Percentiles rank a stretch among this genome's conserved stretches.
Conservation (phyloP, 129 eudicot genomes). For the Pittosporum tobira region DNA sequence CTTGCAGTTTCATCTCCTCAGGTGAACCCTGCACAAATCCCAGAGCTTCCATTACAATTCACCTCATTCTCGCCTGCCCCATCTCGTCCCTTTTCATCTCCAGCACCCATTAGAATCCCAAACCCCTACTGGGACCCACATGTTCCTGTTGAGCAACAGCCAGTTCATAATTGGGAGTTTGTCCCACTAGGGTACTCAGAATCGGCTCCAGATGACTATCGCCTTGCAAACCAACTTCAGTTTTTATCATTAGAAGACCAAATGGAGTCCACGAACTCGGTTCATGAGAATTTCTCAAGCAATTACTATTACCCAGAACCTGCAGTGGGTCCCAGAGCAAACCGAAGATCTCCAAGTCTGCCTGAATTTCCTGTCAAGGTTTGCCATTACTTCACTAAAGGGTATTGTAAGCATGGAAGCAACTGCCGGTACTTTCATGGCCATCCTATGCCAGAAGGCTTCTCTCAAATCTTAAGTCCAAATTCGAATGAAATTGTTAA, state of each 20-base stretch:
- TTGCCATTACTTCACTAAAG: constrained; percentile 48
- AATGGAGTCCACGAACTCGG: constrained; percentile 19
- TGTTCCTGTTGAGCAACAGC: constrained; percentile 13
- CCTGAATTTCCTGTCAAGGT: constrained; percentile 56
- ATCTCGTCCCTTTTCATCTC: constrained; percentile 21
- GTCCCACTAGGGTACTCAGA: constrained; percentile 28
- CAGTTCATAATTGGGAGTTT: constrained; percentile 21
- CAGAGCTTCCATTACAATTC: constrained; percentile 31
- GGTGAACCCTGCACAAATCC: constrained; percentile 4
- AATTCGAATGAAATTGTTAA: constrained; percentile 13
- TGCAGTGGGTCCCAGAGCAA: constrained; percentile 41
- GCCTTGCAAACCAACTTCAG: constrained; percentile 35
- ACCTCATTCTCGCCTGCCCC: constrained; percentile 29
- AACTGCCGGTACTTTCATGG: constrained; percentile 49
- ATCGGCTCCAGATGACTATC: constrained; percentile 30
- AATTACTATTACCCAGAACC: constrained; percentile 30
- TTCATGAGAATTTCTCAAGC: constrained; percentile 22
- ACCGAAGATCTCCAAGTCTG: constrained; percentile 46
- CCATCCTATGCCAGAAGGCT: constrained; percentile 34
- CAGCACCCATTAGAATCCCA: constrained; percentile 26
- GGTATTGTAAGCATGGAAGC: constrained; percentile 53
- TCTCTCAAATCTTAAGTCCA: constrained; percentile 28
- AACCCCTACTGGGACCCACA: constrained; percentile 29
- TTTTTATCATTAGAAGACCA: constrained; percentile 43
- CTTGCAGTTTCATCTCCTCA: constrained; percentile 28